phyloP scores from a whole-genome alignment of 1,139 yeast species.

The Ogataea hybrid region DNA sequence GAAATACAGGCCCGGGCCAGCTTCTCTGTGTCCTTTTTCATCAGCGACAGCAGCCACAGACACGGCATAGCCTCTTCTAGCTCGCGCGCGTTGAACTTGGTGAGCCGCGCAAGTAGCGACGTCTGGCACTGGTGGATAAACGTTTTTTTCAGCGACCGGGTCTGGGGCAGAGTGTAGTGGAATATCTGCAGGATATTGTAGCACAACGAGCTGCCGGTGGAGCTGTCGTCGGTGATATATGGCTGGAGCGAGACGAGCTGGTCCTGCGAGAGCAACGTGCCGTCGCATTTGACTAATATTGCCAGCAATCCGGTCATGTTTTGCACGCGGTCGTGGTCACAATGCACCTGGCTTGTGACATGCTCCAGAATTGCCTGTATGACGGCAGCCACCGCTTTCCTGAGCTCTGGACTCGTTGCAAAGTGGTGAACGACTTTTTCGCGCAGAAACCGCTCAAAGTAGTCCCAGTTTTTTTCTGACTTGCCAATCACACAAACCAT shows the following conservation, averaged over 20 bases:
- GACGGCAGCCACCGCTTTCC: constrained; percentile 24
- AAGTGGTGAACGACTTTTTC: constrained; percentile 31
- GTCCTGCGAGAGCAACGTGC: constrained; percentile 55
- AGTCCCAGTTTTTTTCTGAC: too few species aligned
- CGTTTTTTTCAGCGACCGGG: constrained; percentile 45
- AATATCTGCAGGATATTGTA: constrained; percentile 54
- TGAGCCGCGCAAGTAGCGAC: constrained; percentile 50
- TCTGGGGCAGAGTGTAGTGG: constrained; percentile 44
- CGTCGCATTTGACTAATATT: constrained; percentile 49
- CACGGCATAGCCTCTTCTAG: constrained; percentile 69
- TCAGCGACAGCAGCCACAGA: too few species aligned
- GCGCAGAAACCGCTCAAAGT: too few species aligned
- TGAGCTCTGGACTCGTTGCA: neutral
- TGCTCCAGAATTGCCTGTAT: constrained; percentile 34
- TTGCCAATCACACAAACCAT: too few species aligned
- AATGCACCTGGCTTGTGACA: constrained; percentile 24
- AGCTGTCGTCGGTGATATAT: constrained; percentile 47
- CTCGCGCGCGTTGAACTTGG: constrained; percentile 57
- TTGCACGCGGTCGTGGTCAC: constrained; percentile 28
- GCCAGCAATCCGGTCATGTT: constrained; percentile 49
- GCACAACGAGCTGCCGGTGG: constrained; percentile 38
- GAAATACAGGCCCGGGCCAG: too few species aligned
- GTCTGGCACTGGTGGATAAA: constrained; percentile 52
- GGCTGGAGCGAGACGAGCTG: constrained; percentile 64
- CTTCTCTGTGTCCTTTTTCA: too few species aligned